A percentile compares a stretch with the other conserved stretches of the same genome.
phyloP scores from a whole-genome alignment of 805 yeast species.

The Nakazawaea wickerhamii region DNA sequence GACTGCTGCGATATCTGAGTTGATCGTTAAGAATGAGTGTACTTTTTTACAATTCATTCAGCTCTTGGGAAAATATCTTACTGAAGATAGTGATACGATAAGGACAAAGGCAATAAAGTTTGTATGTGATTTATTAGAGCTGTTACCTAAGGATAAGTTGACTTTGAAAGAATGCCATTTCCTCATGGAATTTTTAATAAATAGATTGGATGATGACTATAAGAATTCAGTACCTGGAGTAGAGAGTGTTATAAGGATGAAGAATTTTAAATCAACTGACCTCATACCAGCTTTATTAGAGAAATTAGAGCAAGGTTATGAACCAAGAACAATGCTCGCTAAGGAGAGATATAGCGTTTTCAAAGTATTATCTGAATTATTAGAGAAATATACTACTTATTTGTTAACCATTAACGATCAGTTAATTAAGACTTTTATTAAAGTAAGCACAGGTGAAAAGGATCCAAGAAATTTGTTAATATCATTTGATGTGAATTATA shows the following conservation, averaged over 20 bases:
- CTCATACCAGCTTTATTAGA: conserved; percentile 30
- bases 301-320: conserved; percentile 35
- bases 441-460: conserved; percentile 80
- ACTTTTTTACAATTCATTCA: conserved; percentile 39
- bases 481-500: conserved; percentile 54
- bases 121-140: conserved; percentile 30
- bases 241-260: conserved; percentile 43
- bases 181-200: conserved; percentile 50
- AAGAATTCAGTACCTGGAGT: conserved; percentile 52
- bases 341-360: conserved; percentile 58
- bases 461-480: conserved; percentile 83
- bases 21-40: conserved; percentile 20
- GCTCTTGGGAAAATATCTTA: conserved; percentile 40
- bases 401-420: conserved; percentile 27
- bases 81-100: conserved; percentile 38
- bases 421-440: conserved; percentile 54
- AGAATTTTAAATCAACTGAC: conserved; percentile 36
- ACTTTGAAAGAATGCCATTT: conserved; percentile 44
- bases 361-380: conserved; percentile 35
- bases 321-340: conserved; percentile 56
- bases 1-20: background rate
- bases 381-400: conserved; percentile 24
- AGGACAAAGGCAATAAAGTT: conserved; percentile 38
- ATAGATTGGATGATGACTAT: conserved; percentile 62
- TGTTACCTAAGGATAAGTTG: conserved; percentile 22